Conservation (phyloP, 2,329 filamentous ascomycete species). For the Clarireedia sp. region DNA sequence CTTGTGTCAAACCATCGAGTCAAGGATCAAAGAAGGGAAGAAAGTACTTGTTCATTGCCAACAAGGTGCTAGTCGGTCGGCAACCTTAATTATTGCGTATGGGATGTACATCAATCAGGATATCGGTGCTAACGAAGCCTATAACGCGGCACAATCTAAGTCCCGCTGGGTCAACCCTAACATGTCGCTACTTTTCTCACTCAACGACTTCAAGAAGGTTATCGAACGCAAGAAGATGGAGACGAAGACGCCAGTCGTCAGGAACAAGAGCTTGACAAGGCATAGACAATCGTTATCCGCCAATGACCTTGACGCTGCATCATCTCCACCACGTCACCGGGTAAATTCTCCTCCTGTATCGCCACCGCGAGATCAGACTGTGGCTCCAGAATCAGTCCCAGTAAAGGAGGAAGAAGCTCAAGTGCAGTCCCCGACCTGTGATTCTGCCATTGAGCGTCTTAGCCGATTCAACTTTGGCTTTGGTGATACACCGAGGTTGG, state of each 20-base stretch:
- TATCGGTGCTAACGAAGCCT: slow-evolving; percentile 73
- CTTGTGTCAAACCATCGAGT: slow-evolving; percentile 69
- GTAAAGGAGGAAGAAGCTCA: slow-evolving; percentile 8
- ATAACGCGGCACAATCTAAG: slow-evolving; percentile 70
- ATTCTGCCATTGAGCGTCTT: slow-evolving; percentile 16
- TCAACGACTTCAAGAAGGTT: slow-evolving; percentile 72
- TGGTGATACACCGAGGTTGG: slow-evolving; percentile 6
- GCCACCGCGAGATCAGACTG: slow-evolving; percentile 16
- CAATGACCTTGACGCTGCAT: slow-evolving; percentile 39
- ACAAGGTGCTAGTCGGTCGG: slow-evolving; percentile 77
- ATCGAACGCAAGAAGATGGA: slow-evolving; percentile 43
- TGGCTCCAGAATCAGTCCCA: neutral
- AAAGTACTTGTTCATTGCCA: slow-evolving; percentile 78
- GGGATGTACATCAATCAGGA: slow-evolving; percentile 72
- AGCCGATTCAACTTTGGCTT: slow-evolving; percentile 27
- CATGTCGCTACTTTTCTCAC: slow-evolving; percentile 85
- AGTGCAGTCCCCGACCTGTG: slow-evolving; percentile 12
- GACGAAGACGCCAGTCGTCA: slow-evolving; percentile 16
- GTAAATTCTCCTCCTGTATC: slow-evolving; percentile 45
- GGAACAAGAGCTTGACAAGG: slow-evolving; percentile 48
- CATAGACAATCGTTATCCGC: slow-evolving; percentile 54
- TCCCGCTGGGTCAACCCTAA: slow-evolving; percentile 87
- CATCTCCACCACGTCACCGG: slow-evolving; percentile 40
- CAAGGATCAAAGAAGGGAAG: slow-evolving; percentile 63
- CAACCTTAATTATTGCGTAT: slow-evolving; percentile 80